A percentile compares a stretch with the other conserved stretches of the same genome.
phyloP scores from a whole-genome alignment of 768 basidiomycete genomes.

The Russula abietina region DNA sequence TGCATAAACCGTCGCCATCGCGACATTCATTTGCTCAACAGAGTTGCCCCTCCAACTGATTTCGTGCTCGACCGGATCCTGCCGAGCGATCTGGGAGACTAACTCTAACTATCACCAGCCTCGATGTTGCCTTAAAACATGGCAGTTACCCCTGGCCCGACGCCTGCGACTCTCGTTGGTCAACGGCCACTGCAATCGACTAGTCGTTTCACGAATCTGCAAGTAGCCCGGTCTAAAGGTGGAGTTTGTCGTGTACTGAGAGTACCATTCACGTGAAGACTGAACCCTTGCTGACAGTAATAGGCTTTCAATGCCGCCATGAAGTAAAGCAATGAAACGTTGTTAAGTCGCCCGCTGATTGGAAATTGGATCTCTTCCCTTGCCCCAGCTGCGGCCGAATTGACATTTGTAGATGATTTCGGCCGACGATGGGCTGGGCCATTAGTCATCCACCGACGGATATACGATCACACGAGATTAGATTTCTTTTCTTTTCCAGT shows the following conservation, averaged over 20 bases:
- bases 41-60: too few species aligned
- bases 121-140: background rate
- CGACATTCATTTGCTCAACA: background rate
- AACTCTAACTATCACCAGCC: background rate
- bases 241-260: background rate
- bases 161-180: background rate
- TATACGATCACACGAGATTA: background rate
- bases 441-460: background rate
- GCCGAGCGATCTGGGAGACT: slow-evolving; percentile 1
- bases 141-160: background rate
- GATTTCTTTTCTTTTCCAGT: too few species aligned
- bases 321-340: too few species aligned
- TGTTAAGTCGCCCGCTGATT: too few species aligned
- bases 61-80: background rate
- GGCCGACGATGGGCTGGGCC: too few species aligned
- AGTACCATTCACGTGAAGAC: background rate
- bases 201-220: background rate
- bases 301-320: too few species aligned
- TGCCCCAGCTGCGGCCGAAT: too few species aligned
- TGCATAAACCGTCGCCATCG: slow-evolving; percentile 3
- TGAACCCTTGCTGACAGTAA: background rate
- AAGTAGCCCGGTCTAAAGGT: background rate
- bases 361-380: too few species aligned
- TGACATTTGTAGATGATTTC: too few species aligned
- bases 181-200: background rate